Base-by-base conservation (phyloP, 768 basidiomycete species). In the Xerocomus potaroensis region DNA sequence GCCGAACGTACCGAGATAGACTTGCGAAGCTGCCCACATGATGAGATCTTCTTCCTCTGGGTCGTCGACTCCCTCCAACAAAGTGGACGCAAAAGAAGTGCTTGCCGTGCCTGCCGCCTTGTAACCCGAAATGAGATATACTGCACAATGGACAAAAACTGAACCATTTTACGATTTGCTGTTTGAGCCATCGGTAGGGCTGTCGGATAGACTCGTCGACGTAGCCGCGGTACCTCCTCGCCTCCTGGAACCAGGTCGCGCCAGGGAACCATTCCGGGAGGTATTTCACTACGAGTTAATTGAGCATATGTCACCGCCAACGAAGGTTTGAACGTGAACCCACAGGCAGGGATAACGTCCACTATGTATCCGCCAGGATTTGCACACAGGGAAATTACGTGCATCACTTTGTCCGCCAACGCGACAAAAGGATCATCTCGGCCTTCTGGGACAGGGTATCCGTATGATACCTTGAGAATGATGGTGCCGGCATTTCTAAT, bases 91-190 rank as follows among this genome's bases (percentile, higher is more conserved):
- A 34, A 64, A 56, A 3, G 62, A 63, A 0, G 51, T 44, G 29
- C 16, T 26, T 1, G 57, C 57, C 36, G 43, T 55, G 0, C 57
- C 53, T 2, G 38, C 49, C 3, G 60, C 57, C 57, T 21, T 3
- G 7, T 11, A 16, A 35, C 21, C 23, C 53, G 32, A 51, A 36
- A 41, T 33, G 5, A 7, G 35, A 8, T 8, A 3, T 8, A 19
- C 3, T 5, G 19, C 1, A 6, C 5, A 33, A 19, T 3, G 5
- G 3, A 27, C n/a, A 18, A 21, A 0, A 0, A n/a, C 16, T n/a
- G n/a, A n/a, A n/a, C n/a, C n/a, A n/a, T n/a, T 51, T 5, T 47
- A 79, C 80, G 60, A 81, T 73, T 49, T 76, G 72, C 16, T 74
- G 54, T 31, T 70, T 67, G 5, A 73, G 73, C 39, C 65, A 74